Evolutionary conservation across 2,329 filamentous ascomycete species (phyloP).

Genomic region (Arthrobotrys sphaeroides): DNA sequence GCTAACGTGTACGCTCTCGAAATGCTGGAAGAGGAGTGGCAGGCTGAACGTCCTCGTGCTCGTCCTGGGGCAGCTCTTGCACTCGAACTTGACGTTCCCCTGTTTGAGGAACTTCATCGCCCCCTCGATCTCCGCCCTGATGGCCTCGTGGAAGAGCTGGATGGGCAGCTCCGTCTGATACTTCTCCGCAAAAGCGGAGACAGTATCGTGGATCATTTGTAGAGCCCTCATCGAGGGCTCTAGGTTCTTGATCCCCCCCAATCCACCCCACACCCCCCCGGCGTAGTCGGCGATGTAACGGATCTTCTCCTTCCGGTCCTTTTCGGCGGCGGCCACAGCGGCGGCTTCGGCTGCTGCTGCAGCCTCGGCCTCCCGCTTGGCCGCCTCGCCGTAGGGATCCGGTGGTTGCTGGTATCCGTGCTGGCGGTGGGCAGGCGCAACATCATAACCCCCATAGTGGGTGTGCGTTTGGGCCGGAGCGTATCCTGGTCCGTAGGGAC

Average conservation of each 20-base stretch:
- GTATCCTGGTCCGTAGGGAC: constrained; percentile 16
- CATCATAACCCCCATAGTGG: constrained; percentile 31
- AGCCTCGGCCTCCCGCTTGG: constrained; percentile 40
- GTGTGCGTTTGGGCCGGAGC: constrained; percentile 18
- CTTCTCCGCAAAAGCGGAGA: constrained; percentile 63
- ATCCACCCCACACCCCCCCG: constrained; percentile 41
- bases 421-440: constrained; percentile 6
- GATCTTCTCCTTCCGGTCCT: constrained; percentile 46
- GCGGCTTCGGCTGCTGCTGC: constrained; percentile 31
- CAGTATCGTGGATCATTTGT: constrained; percentile 45
- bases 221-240: constrained; percentile 39
- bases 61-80: constrained; percentile 39
- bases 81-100: constrained; percentile 43
- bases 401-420: constrained; percentile 28
- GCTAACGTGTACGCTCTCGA: constrained; percentile 57
- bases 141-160: constrained; percentile 60
- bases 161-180: constrained; percentile 63
- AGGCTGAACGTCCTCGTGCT: constrained; percentile 53
- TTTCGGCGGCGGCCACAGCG: constrained; percentile 13
- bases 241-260: constrained; percentile 28
- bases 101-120: constrained; percentile 52
- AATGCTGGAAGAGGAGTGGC: constrained; percentile 58
- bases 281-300: constrained; percentile 38
- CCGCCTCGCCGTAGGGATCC: constrained; percentile 39
- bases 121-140: constrained; percentile 54